Base-by-base conservation (phyloP, 2,329 filamentous ascomycete species). In the Cordyceps sp. region DNA sequence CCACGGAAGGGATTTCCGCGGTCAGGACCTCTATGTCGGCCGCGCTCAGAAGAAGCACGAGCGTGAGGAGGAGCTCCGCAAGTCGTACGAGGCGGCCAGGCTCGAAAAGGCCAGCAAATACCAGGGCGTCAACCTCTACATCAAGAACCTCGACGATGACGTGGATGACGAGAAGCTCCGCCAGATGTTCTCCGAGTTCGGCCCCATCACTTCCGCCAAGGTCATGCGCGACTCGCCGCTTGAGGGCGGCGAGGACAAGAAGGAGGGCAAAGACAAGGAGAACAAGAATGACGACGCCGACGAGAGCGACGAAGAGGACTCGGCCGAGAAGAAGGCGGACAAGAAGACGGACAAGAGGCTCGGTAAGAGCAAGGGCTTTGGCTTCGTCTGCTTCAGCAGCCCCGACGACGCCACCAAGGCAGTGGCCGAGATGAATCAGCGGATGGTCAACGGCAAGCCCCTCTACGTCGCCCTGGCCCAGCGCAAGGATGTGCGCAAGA, bases 11-110 rank as follows among this genome's bases (percentile, higher is more conserved):
- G 86, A 96, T 32, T 85, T 93, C 70, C 81, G 80, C 52, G 81
- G 83, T 39, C 85, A 96, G 67, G 90, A 92, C 54, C 74, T 98
- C 38, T 98, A 98, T 54, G 90, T 98, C 45, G 90, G 90, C 46
- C 86, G 90, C 57, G 90, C 90, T 36, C 90, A 96, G 70, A 98
- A 98, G 82, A 98, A 98, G 73, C 90, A 96, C 57, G 90, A 98
- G 69, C 90, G 90, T 50, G 90, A 98, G 68, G 90, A 98, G 66
- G 90, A 98, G 64, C 78, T 98, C 39, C 86, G 90, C 65, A 93
- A 84, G 70, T 93, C 93, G 52, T 96, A 98, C 60, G 90, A 98
- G 63, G 88, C 88, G 50, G 85, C 85, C 48, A 88, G 90, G 49
- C 70, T 92, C 49, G 90, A 98, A 73, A 98, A 98, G 71, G 86